Base-by-base conservation (phyloP, 2,329 filamentous ascomycete species). In the Fusarium sp. region DNA sequence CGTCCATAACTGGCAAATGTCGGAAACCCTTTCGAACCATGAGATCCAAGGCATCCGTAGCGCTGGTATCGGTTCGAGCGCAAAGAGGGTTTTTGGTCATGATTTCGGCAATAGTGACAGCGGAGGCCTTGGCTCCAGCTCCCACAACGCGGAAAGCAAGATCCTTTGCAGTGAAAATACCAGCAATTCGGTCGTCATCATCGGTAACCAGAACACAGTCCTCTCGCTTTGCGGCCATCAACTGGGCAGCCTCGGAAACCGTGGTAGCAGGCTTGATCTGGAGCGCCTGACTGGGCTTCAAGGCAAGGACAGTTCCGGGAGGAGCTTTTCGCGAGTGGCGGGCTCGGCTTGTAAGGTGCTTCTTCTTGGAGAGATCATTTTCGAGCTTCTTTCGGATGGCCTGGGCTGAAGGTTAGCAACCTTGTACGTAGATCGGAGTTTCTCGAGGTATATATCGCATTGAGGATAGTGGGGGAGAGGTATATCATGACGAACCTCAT, bases 21-120 rank as follows among this genome's bases (percentile, higher is more conserved):
- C 96, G 90, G 86, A 99, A 99, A 20, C 96, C 96, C 84, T 98
- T 98, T 75, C 95, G 89, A 61, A 99, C 96, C 96, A 99, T 99
- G 62, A 98, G 87, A 81, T 99, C 95, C 70, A 99, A 85, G 32
- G 96, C 96, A 85, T 99, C 96, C 45, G 96, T 99, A 38, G 96
- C 96, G 81, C 95, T 98, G 34, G 96, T 99, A 79, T 99, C 96
- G 62, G 96, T 99, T 80, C 96, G 91, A 58, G 96, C 96, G 81
- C 96, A 99, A 18, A 99, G 89, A 14, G 96, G 96, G 84, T 99
- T 99, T 87, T 98, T 98, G 79, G 96, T 99, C 96, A 99, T 99
- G 81, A 99, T 99, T 79, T 98, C 95, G 73, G 94, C 92, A 79
- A 99, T 98, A 24, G 94, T 97, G 75, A 98, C 90, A 79, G 91